Evolutionary conservation across 768 basidiomycete species (phyloP).

Genomic region (Phaffia tasmanica): DNA sequence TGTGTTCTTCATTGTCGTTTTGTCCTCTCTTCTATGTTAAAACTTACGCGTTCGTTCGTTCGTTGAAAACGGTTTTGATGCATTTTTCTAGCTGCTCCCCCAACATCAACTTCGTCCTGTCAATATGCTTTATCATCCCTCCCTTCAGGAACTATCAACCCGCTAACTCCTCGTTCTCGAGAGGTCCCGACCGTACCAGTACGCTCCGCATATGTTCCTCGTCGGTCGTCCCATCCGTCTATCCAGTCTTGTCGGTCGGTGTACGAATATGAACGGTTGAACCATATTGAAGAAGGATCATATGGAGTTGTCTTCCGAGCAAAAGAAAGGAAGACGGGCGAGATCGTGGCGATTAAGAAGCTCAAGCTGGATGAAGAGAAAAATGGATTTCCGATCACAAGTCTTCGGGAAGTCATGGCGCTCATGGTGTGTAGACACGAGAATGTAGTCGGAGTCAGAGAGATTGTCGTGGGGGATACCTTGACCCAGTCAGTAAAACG

Average conservation of each 20-base stretch:
- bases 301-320: constrained; percentile 98
- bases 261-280: constrained; percentile 82
- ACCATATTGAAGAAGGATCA: constrained; percentile 97
- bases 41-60: too few species aligned
- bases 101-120: neutral
- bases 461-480: constrained; percentile 96
- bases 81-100: neutral
- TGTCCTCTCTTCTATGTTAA: too few species aligned
- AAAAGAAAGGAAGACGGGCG: constrained; percentile 81
- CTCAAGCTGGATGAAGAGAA: constrained; percentile 98
- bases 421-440: constrained; percentile 89
- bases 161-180: neutral
- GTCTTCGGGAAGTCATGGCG: constrained; percentile 87
- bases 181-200: neutral
- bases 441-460: constrained; percentile 91
- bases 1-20: neutral
- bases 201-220: constrained; percentile 43
- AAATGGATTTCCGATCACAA: constrained; percentile 95
- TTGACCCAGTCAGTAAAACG: constrained; percentile 78
- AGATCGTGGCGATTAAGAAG: constrained; percentile 94
- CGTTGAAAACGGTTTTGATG: too few species aligned
- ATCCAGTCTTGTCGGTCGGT: constrained; percentile 83
- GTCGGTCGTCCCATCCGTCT: constrained; percentile 62
- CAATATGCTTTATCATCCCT: constrained; percentile 20
- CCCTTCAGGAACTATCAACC: neutral